phyloP scores from a whole-genome alignment of 2,329 filamentous ascomycete genomes.

The Xylogone sp. region DNA sequence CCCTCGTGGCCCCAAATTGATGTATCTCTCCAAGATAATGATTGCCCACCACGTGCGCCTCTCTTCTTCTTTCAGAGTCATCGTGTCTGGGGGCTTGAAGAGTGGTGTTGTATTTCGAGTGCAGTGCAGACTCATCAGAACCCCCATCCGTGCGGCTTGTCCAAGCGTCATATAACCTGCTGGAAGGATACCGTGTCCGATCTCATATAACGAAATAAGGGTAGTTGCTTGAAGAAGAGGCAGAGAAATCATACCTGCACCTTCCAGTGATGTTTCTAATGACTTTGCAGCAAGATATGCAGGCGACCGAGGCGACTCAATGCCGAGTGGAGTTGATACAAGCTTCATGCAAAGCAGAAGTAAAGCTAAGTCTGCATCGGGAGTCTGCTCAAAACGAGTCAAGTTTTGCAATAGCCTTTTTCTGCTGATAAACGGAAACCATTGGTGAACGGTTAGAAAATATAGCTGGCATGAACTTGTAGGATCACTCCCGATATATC shows the following conservation, averaged over 20 bases:
- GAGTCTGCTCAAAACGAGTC: background rate
- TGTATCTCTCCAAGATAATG: constrained; percentile 5
- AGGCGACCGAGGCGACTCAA: background rate
- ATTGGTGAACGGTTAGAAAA: background rate
- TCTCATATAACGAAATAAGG: background rate
- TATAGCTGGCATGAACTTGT: background rate
- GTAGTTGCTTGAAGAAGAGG: background rate
- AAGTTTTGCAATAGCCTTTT: background rate
- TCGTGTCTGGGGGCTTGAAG: constrained; percentile 5
- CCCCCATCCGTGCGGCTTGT: constrained; percentile 2
- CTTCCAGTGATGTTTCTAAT: background rate
- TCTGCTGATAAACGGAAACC: background rate
- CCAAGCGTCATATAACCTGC: background rate
- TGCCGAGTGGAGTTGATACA: background rate
- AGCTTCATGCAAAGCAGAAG: background rate
- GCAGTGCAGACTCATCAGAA: constrained; percentile 5
- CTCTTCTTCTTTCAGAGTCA: constrained; percentile 4
- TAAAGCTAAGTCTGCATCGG: background rate
- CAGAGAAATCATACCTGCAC: background rate
- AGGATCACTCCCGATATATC: background rate
- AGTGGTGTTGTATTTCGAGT: constrained; percentile 1
- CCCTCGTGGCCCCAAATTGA: background rate
- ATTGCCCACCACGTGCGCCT: constrained; percentile 6
- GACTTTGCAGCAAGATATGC: background rate
- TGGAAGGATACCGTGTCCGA: background rate